A percentile compares a stretch with the other conserved stretches of the same genome.
Conservation (phyloP, 164 flowering plant species). For the Brasenia schreberi region DNA sequence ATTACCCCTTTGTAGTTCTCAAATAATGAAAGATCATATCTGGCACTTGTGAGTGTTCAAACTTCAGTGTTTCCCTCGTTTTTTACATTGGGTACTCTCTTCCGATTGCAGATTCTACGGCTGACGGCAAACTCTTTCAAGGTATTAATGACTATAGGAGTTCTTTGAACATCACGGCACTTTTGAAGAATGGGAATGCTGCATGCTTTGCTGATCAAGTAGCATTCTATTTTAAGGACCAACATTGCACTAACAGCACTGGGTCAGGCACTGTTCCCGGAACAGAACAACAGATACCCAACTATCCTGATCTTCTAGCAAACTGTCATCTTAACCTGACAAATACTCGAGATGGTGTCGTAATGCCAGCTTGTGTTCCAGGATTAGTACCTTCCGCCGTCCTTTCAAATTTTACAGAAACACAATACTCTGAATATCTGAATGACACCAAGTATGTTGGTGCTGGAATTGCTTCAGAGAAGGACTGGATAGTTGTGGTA, state of each 20-base stretch:
- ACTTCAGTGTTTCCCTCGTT: neutral
- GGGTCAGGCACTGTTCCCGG: slow-evolving; percentile 22
- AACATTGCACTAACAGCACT: slow-evolving; percentile 31
- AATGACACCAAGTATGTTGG: slow-evolving; percentile 44
- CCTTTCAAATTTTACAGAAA: slow-evolving; percentile 54
- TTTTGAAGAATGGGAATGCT: slow-evolving; percentile 50
- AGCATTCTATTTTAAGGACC: slow-evolving; percentile 36
- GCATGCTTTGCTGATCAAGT: slow-evolving; percentile 65
- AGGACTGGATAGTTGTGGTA: slow-evolving; percentile 55
- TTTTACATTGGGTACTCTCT: neutral
- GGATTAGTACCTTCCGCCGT: slow-evolving; percentile 31
- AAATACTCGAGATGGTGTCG: slow-evolving; percentile 40
- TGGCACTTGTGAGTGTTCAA: neutral
- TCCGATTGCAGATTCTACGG: slow-evolving; percentile 34
- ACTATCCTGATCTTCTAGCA: slow-evolving; percentile 38
- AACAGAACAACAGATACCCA: slow-evolving; percentile 18
- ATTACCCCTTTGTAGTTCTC: too few relatives aligned
- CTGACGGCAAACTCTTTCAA: slow-evolving; percentile 40
- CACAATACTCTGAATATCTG: slow-evolving; percentile 35
- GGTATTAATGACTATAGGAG: slow-evolving; percentile 56
- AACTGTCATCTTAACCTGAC: slow-evolving; percentile 53
- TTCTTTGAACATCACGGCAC: slow-evolving; percentile 31
- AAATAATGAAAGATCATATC: too few relatives aligned
- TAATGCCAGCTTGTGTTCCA: slow-evolving; percentile 75
- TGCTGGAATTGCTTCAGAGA: slow-evolving; percentile 43